phyloP scores from a whole-genome alignment of 768 basidiomycete species.

The Rhizopogon rudus region DNA sequence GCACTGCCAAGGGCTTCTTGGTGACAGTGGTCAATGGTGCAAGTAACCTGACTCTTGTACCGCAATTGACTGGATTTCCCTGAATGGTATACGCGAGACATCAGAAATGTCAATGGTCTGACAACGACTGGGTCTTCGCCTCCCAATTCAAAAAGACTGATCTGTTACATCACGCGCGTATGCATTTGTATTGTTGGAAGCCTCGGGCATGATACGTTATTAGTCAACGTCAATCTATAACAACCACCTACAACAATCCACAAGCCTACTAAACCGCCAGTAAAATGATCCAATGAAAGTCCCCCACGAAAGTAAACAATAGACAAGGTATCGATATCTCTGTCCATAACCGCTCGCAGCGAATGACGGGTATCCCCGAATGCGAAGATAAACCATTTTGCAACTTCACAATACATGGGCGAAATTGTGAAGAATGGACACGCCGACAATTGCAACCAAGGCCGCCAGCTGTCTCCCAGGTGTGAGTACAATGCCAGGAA shows the following conservation, averaged over 20 bases:
- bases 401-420: background rate
- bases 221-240: too few relatives aligned
- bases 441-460: conserved; percentile 6
- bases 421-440: conserved; percentile 1
- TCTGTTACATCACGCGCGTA: too few relatives aligned
- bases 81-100: too few relatives aligned
- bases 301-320: background rate
- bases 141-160: too few relatives aligned
- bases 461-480: background rate
- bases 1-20: too few relatives aligned
- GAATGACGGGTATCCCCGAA: background rate
- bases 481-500: conserved; percentile 3
- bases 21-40: too few relatives aligned
- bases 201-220: too few relatives aligned
- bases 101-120: too few relatives aligned
- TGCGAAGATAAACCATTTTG: background rate
- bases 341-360: background rate
- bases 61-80: too few relatives aligned
- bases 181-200: too few relatives aligned
- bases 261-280: conserved; percentile 2
- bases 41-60: too few relatives aligned
- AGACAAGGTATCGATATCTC: background rate
- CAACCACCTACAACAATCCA: background rate
- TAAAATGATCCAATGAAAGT: background rate
- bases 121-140: too few relatives aligned